Evolutionary conservation across 805 yeast genomes (phyloP), one percentile per base, ranked within the genome.

Genomic region (Zygosaccharomyces rouxii): DNA sequence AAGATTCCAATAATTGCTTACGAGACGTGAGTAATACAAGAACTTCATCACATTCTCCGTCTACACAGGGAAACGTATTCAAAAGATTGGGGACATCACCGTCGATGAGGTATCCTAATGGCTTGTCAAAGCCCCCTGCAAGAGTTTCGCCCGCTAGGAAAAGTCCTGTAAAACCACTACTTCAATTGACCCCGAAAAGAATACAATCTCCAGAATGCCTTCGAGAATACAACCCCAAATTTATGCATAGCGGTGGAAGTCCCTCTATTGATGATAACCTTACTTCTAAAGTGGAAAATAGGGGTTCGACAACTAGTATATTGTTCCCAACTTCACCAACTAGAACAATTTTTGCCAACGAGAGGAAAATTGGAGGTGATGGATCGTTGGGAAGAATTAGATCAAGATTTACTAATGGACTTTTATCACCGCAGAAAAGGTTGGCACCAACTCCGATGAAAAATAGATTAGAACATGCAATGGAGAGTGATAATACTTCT

Each of bases 101-200:
- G 4, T 46, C 55, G 3, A 59, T 49, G 43, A 54, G 44, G 7
- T 49, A 49, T 35, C 46, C 51, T 7, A 48, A 46, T 25, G 55
- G 50, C 5, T 35, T 59, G 11, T 51, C 51, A 21, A 59, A 60
- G 42, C 64, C 63, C 10, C 56, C 66, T 1, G 48, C 51, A 41
- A 51, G 66, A 37, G 21, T 55, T 6, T 57, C 63, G 10, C 58
- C 61, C 7, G 25, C 33, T 31, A 46, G 44, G 47, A 48, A 18
- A 29, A 43, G 51, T 23, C 47, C 50, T 10, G 44, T 37, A 19
- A 44, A 47, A 31, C 35, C 55, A 42, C 53, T 58, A 6, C 57
- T 54, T 28, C 58, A 62, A 6, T 44, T 55, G 3, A 67, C 71
- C 0, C 72, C 72, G 5, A 59, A 55, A 26, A 55, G 71, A 41